Evolutionary conservation across 1,284 basidiomycete genomes (phyloP).

Genomic region (Cutaneotrichosporon arboriforme): DNA sequence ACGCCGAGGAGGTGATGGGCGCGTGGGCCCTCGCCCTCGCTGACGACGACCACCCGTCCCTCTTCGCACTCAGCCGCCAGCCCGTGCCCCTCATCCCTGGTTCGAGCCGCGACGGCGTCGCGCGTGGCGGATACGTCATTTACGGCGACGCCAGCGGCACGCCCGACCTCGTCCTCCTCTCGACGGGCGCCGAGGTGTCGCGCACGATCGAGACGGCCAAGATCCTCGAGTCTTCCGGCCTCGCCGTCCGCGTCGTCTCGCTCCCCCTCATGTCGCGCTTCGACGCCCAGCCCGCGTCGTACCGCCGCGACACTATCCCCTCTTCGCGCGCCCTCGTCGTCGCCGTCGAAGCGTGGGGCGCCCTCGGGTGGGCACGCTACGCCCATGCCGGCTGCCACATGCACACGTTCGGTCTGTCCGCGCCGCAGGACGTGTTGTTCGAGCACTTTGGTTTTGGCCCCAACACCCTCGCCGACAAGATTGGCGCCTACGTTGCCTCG

Average conservation of each 20-base stretch:
- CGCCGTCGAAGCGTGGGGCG: slow-evolving; percentile 23
- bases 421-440: slow-evolving; percentile 20
- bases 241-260: slow-evolving; percentile 23
- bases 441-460: slow-evolving; percentile 24
- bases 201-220: slow-evolving; percentile 22
- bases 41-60: slow-evolving; percentile 12
- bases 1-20: slow-evolving; percentile 30
- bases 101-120: slow-evolving; percentile 14
- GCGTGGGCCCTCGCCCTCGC: slow-evolving; percentile 18
- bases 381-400: slow-evolving; percentile 22
- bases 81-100: slow-evolving; percentile 22
- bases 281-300: slow-evolving; percentile 19
- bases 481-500: slow-evolving; percentile 12
- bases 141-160: slow-evolving; percentile 2
- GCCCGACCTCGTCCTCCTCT: slow-evolving; percentile 18
- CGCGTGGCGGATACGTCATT: slow-evolving; percentile 21
- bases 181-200: slow-evolving; percentile 26
- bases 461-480: slow-evolving; percentile 17
- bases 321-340: slow-evolving; percentile 15
- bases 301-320: slow-evolving; percentile 17
- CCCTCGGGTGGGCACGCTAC: slow-evolving; percentile 24
- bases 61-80: slow-evolving; percentile 21
- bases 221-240: slow-evolving; percentile 2
- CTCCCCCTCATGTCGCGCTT: slow-evolving; percentile 22
- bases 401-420: slow-evolving; percentile 23